Conservation (phyloP, 805 yeast genomes). For the Zygosaccharomyces siamensis region DNA sequence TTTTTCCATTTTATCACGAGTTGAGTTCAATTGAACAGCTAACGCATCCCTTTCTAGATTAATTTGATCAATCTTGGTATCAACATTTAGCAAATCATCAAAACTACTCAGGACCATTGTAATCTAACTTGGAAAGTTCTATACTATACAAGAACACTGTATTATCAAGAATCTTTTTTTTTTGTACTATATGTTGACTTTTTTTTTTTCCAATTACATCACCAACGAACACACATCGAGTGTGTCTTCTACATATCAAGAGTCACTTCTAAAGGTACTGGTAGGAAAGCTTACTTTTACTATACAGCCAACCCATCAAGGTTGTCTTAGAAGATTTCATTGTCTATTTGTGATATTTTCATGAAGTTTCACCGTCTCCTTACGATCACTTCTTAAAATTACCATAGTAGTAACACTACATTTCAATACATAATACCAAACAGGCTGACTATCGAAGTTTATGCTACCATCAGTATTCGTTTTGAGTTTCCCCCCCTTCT, state of each 20-base stretch:
- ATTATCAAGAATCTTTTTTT: not conserved
- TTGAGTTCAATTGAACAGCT: slow-evolving; percentile 16
- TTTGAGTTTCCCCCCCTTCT: not conserved
- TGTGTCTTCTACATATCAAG: not conserved
- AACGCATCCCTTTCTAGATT: slow-evolving; percentile 22
- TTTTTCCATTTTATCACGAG: slow-evolving; percentile 14
- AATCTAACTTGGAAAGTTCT: not conserved
- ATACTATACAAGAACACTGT: not conserved
- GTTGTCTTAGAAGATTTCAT: not conserved
- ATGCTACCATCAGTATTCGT: not conserved
- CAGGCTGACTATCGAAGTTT: not conserved
- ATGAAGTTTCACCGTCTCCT: not conserved
- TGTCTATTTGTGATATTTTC: not conserved
- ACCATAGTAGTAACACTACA: no score
- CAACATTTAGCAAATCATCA: slow-evolving; percentile 27
- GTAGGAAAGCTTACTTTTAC: no score
- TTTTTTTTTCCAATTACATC: not conserved
- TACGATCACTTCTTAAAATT: not conserved
- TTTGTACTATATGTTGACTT: not conserved
- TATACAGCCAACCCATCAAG: not conserved
- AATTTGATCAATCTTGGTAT: slow-evolving; percentile 25
- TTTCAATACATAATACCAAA: no score
- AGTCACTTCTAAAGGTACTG: not conserved
- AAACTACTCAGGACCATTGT: slow-evolving; percentile 8
- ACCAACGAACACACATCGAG: not conserved